Evolutionary conservation across 371 early-diverging fungal species (phyloP).

Genomic region (Phascolomyces articulosus): DNA sequence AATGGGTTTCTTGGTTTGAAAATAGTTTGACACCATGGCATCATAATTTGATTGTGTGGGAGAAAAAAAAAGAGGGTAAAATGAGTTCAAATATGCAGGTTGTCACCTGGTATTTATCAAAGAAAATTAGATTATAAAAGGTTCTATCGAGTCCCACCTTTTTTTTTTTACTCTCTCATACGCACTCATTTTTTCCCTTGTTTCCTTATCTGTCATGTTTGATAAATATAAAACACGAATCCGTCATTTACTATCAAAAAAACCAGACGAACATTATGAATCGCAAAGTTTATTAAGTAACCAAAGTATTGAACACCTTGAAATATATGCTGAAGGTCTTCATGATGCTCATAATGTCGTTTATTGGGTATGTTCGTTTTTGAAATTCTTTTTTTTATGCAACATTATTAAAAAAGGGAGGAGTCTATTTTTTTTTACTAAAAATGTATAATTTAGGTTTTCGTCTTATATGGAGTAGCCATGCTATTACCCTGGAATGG

Average conservation of each 20-base stretch:
- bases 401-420: too few relatives aligned
- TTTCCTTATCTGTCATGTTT: conserved; percentile 7
- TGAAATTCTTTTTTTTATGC: background rate
- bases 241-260: conserved; percentile 1
- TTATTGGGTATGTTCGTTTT: conserved; percentile 22
- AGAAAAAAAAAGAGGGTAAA: too few relatives aligned
- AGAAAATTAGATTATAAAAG: too few relatives aligned
- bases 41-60: too few relatives aligned
- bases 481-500: conserved; percentile 86
- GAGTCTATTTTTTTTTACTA: conserved; percentile 2
- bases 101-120: too few relatives aligned
- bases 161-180: background rate
- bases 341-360: conserved; percentile 25
- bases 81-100: too few relatives aligned
- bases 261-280: conserved; percentile 10
- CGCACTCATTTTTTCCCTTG: too few relatives aligned
- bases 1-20: too few relatives aligned
- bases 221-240: conserved; percentile 11
- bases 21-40: too few relatives aligned
- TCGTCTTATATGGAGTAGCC: conserved; percentile 73
- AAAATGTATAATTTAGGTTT: conserved; percentile 48
- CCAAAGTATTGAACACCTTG: conserved; percentile 11
- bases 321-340: conserved; percentile 18
- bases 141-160: too few relatives aligned
- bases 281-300: conserved; percentile 13